A percentile compares a stretch with the other conserved stretches of the same genome.
Conservation (phyloP, 192 early-diverging fungal genomes). For the Lunasporangiospora selenospora region DNA sequence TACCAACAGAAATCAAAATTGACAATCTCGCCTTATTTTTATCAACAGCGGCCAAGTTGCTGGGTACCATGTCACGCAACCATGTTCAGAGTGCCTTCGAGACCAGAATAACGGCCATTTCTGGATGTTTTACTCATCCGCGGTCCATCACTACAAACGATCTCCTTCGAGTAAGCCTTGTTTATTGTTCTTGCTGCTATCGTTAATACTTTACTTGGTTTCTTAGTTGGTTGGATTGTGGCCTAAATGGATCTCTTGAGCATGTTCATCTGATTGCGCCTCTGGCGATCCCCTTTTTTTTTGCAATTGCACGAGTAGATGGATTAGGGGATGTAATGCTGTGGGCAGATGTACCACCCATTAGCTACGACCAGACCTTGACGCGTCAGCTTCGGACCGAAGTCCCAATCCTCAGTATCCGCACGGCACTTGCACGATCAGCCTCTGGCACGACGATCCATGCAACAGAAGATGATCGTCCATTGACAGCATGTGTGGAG, state of each 20-base stretch:
- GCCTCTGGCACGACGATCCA: not conserved
- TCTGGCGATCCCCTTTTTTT: no score
- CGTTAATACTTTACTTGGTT: not conserved
- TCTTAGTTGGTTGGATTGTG: no score
- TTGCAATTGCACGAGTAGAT: not conserved
- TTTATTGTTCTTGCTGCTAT: no score
- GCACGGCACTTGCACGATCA: not conserved
- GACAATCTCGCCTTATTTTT: no score
- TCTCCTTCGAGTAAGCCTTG: constrained; percentile 15
- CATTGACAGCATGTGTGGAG: constrained; percentile 37
- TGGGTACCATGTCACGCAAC: constrained; percentile 48
- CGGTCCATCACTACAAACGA: constrained; percentile 42
- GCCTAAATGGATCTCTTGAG: no score
- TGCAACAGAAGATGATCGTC: constrained; percentile 11
- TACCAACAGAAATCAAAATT: no score
- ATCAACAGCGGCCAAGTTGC: constrained; percentile 31
- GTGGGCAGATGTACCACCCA: constrained; percentile 34
- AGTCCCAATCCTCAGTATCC: constrained; percentile 25
- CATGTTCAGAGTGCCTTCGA: constrained; percentile 33
- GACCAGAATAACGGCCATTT: constrained; percentile 48
- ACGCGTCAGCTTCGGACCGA: constrained; percentile 25
- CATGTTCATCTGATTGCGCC: no score
- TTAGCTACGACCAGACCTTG: constrained; percentile 32
- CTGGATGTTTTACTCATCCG: constrained; percentile 50
- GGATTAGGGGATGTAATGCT: constrained; percentile 35